Evolutionary conservation across 1,139 yeast species (phyloP), one percentile per base, ranked within the genome.

Genomic region (Tardiomyces blankii): DNA sequence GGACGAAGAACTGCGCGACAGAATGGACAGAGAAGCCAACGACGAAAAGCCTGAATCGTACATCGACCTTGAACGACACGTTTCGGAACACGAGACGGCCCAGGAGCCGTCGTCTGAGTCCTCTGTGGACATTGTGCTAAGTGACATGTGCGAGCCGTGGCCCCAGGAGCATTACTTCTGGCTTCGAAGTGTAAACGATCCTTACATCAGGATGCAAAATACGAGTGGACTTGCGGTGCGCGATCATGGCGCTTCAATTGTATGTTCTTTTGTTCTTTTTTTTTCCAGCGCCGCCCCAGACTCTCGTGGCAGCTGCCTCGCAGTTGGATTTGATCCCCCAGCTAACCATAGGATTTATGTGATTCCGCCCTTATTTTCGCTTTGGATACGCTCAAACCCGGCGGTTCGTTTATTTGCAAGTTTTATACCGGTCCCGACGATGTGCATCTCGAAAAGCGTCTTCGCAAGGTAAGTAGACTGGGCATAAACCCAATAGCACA

Each of bases 281-380:
- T n/a, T n/a, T n/a, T n/a, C n/a, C n/a, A n/a, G n/a, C n/a, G n/a
- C n/a, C n/a, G 5, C 27, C 23, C 39, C 18, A 39, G 2, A 23
- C 19, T 14, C 23, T 14, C 28, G 18, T 30, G n/a, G n/a, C n/a
- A n/a, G n/a, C n/a, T n/a, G n/a, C n/a, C n/a, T n/a, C n/a, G n/a
- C n/a, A n/a, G n/a, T n/a, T 25, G n/a, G 9, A 16, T 39, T 38
- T 42, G 28, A 13, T 42, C 16, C 14, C 35, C 38, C 38, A 39
- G 18, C 16, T 27, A 12, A 16, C 39, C n/a, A 7, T 51, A 78
- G 75, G 96, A 89, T 61, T 67, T 91, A 46, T 91, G 96, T 52
- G 96, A 91, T 60, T 96, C 97, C 0, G 89, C 96, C 0, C 66
- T 91, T 49, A 70, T 86, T 13, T 73, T 89, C 47, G 80, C 88